A percentile compares a stretch with the other conserved stretches of the same genome.
Conservation (phyloP, 2,329 filamentous ascomycete genomes). For the Trichoderma oligosporum region DNA sequence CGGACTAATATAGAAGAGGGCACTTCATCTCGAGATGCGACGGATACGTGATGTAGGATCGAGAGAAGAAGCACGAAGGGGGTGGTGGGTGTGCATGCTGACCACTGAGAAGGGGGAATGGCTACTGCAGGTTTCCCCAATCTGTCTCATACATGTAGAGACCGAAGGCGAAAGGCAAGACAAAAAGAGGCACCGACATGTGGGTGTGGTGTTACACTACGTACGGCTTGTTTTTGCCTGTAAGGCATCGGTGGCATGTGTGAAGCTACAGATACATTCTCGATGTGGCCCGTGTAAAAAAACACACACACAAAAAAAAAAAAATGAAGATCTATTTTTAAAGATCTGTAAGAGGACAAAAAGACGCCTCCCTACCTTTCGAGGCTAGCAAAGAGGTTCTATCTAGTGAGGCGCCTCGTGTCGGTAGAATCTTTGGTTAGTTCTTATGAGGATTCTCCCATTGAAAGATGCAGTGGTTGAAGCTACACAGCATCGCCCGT, state of each 20-base stretch:
- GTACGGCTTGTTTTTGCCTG: constrained; percentile 2
- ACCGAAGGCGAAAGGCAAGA: not conserved
- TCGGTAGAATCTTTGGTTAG: constrained; percentile 6
- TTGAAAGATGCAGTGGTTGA: not conserved
- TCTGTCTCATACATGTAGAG: not conserved
- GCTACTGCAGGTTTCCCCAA: constrained; percentile 4
- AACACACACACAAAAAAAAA: too few species aligned
- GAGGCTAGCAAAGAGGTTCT: not conserved
- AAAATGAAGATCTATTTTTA: not conserved
- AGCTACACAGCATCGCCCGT: not conserved
- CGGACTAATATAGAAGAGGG: constrained; percentile 16
- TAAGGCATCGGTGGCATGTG: constrained; percentile 10
- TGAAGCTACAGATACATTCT: not conserved
- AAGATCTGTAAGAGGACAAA: not conserved
- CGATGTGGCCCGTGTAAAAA: not conserved
- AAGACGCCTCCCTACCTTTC: not conserved
- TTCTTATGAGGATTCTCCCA: not conserved
- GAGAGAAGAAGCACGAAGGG: constrained; percentile 13
- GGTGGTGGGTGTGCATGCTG: constrained; percentile 2
- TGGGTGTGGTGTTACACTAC: constrained; percentile 5
- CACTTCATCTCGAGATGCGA: constrained; percentile 12
- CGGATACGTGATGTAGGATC: constrained; percentile 18
- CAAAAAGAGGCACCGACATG: constrained; percentile 1
- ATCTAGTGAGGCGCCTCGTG: not conserved
- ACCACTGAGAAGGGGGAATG: constrained; percentile 5